Percentiles rank a stretch among this genome's conserved stretches.
Evolutionary conservation across 2,329 filamentous ascomycete genomes (phyloP).

Genomic region (Ophiocordyceps sinensis): DNA sequence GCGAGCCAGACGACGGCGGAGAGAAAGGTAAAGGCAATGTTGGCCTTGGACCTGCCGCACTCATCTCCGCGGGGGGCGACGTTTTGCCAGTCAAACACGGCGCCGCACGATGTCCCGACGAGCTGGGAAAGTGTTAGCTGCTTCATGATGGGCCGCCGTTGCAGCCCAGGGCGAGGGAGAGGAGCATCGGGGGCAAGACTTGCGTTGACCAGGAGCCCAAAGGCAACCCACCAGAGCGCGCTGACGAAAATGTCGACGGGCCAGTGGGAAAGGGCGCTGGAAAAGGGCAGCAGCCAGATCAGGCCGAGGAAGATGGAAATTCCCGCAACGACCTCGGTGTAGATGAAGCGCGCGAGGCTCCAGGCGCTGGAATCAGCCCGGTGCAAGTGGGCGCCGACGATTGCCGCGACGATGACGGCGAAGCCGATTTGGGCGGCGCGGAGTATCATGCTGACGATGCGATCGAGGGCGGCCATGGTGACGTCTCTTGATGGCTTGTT

Average conservation of each 20-base stretch:
- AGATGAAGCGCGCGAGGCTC: constrained; percentile 53
- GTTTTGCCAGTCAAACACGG: constrained; percentile 44
- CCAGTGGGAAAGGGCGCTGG: constrained; percentile 53
- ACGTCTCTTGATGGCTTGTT: not conserved
- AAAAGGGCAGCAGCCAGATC: constrained; percentile 60
- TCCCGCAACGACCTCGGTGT: constrained; percentile 56
- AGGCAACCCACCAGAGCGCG: constrained; percentile 54
- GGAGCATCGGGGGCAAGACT: constrained; percentile 12
- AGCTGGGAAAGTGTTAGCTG: constrained; percentile 15
- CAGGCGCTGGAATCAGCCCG: constrained; percentile 31
- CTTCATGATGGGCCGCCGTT: not conserved
- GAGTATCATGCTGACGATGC: constrained; percentile 23
- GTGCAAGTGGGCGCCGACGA: constrained; percentile 53
- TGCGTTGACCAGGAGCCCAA: constrained; percentile 50
- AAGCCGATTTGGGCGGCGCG: constrained; percentile 45
- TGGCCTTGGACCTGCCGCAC: constrained; percentile 57
- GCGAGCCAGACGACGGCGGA: constrained; percentile 57
- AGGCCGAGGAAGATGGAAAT: constrained; percentile 55
- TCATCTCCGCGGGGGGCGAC: constrained; percentile 32
- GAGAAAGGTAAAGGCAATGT: constrained; percentile 58
- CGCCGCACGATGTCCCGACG: constrained; percentile 34
- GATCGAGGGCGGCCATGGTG: constrained; percentile 22
- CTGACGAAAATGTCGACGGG: constrained; percentile 56
- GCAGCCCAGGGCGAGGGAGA: not conserved
- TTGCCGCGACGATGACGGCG: constrained; percentile 55